These are phyloP conservation scores for Penicillium subrubescens DNA, from an alignment of 495 filamentous ascomycete species.

Conservation along the genomic window DNA sequence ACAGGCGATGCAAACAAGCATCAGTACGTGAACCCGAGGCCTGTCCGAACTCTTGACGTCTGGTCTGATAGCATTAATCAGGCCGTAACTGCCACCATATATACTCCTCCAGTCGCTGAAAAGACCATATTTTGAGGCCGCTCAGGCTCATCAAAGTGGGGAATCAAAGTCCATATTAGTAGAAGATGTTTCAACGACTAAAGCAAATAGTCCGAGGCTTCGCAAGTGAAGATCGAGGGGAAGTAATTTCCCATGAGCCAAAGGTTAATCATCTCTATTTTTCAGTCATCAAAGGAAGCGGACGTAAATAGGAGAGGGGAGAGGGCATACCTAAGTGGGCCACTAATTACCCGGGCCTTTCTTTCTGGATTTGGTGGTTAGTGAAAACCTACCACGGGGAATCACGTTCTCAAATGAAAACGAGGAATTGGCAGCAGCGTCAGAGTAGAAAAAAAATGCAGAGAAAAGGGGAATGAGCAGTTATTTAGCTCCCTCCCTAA, in stretches of 20 bases:
- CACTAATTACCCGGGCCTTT: not conserved
- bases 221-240: not conserved
- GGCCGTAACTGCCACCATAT: not conserved
- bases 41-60: not conserved
- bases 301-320: not conserved
- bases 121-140: not conserved
- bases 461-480: not conserved
- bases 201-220: not conserved
- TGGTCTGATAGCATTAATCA: not conserved
- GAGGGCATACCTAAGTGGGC: not conserved
- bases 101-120: not conserved
- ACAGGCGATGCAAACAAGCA: not conserved
- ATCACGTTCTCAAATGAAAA: not conserved
- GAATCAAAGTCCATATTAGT: not conserved
- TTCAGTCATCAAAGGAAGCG: not conserved
- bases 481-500: not conserved
- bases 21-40: not conserved
- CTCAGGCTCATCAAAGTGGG: not conserved
- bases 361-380: not conserved
- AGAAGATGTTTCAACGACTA: not conserved
- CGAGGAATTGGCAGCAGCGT: not conserved
- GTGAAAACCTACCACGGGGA: not conserved
- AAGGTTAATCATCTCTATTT: not conserved
- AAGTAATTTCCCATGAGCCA: not conserved
- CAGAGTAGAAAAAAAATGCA: too few relatives aligned